These are phyloP conservation scores for Pseudocercospora musae DNA, from an alignment of 2,329 filamentous ascomycete genomes.

Conservation along the genomic window DNA sequence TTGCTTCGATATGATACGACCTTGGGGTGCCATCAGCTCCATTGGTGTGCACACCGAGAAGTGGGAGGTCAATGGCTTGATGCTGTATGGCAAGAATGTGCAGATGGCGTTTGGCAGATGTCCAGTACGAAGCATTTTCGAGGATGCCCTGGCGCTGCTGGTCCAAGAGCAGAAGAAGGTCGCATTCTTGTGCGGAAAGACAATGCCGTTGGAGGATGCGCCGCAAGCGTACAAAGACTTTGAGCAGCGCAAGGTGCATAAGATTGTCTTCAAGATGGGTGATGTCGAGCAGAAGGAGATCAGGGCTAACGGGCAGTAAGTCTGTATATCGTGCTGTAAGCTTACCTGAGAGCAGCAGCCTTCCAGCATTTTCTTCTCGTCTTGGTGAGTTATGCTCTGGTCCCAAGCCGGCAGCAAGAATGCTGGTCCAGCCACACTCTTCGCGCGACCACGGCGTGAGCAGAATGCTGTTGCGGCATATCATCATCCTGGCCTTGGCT, in stretches of 20 bases:
- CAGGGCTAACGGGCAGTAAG: conserved; percentile 11
- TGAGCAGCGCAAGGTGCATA: conserved; percentile 53
- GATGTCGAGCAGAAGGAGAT: conserved; percentile 20
- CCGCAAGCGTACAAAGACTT: conserved; percentile 53
- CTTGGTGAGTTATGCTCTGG: not conserved
- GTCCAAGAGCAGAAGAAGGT: conserved; percentile 50
- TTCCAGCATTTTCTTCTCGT: not conserved
- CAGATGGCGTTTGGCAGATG: conserved; percentile 50
- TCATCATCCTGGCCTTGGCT: not conserved
- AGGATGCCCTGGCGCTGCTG: conserved; percentile 45
- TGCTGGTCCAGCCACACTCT: not conserved
- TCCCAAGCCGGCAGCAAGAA: not conserved
- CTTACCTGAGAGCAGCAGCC: not conserved
- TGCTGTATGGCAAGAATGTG: conserved; percentile 52
- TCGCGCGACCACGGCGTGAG: not conserved
- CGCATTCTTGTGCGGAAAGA: conserved; percentile 53
- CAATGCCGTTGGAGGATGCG: conserved; percentile 50
- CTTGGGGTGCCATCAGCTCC: conserved; percentile 48
- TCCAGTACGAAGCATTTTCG: conserved; percentile 50
- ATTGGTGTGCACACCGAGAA: conserved; percentile 47
- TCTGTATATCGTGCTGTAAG: not conserved
- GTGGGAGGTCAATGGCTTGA: conserved; percentile 48
- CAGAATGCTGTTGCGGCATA: not conserved
- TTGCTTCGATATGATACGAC: conserved; percentile 48
- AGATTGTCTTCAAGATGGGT: conserved; percentile 49